phyloP scores from a whole-genome alignment of 352 stramenopile species.

The Phytopythium montanum region DNA sequence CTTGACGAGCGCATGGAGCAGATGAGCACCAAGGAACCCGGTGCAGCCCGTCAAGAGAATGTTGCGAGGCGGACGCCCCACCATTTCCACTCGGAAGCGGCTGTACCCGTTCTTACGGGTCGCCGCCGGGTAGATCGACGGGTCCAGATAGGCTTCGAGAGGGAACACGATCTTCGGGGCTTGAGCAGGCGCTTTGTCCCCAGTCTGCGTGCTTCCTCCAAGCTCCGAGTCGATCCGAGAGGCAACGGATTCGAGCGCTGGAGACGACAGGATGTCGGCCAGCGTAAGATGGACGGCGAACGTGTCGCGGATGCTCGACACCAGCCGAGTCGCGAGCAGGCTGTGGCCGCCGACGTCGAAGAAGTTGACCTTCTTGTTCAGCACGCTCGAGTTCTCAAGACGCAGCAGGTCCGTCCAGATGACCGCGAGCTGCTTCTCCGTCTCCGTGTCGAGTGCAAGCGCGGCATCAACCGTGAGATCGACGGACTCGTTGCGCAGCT shows the following conservation, averaged over 20 bases:
- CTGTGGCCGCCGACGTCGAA: slow-evolving; percentile 83
- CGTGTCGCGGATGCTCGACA: slow-evolving; percentile 63
- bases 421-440: slow-evolving; percentile 48
- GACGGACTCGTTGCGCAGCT: slow-evolving; percentile 71
- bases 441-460: slow-evolving; percentile 51
- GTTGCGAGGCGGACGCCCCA: slow-evolving; percentile 59
- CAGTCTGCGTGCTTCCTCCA: slow-evolving; percentile 5
- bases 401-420: slow-evolving; percentile 71
- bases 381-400: slow-evolving; percentile 45
- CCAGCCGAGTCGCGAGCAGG: slow-evolving; percentile 64
- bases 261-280: slow-evolving; percentile 65
- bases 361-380: slow-evolving; percentile 67
- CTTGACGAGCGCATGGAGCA: slow-evolving; percentile 80
- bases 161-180: slow-evolving; percentile 38
- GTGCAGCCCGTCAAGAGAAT: slow-evolving; percentile 90
- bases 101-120: slow-evolving; percentile 74
- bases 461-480: slow-evolving; percentile 46
- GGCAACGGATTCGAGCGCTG: slow-evolving; percentile 54
- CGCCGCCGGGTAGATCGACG: slow-evolving; percentile 66
- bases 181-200: slow-evolving; percentile 4
- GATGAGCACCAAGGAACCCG: slow-evolving; percentile 85
- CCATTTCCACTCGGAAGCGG: slow-evolving; percentile 79
- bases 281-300: slow-evolving; percentile 71
- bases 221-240: slow-evolving; percentile 42
- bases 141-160: slow-evolving; percentile 60